Evolutionary conservation across 2,329 filamentous ascomycete species (phyloP).

Genomic region (Pseudomassariella vexata): DNA sequence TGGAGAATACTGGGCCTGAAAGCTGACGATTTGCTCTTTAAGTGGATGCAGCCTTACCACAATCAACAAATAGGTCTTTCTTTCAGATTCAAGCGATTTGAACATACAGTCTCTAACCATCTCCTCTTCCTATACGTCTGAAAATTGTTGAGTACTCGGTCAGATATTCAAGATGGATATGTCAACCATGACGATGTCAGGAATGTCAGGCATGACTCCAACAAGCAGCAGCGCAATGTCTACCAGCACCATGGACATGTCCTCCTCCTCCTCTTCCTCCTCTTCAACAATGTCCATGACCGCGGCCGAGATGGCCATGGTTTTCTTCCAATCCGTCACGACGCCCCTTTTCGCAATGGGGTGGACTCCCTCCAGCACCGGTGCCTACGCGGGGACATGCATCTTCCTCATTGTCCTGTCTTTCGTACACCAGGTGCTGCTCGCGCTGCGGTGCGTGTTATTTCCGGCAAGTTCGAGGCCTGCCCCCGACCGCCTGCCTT

Average conservation of each 20-base stretch:
- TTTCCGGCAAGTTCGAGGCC: conserved; percentile 1
- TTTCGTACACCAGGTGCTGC: conserved; percentile 60
- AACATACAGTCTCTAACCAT: no score
- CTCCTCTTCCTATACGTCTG: no score
- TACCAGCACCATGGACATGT: conserved; percentile 1
- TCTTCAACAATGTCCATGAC: conserved; percentile 13
- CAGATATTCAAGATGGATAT: conserved; percentile 4
- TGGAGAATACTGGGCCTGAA: no score
- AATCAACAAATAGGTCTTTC: no score
- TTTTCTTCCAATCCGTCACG: conserved; percentile 50
- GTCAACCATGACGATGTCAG: conserved; percentile 2
- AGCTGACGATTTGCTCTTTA: no score
- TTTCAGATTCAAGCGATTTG: no score
- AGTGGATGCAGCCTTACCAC: no score
- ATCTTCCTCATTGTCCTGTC: conserved; percentile 82
- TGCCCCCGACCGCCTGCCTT: neutral
- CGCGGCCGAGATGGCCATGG: conserved; percentile 21
- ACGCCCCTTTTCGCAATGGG: conserved; percentile 60
- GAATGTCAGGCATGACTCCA: conserved; percentile 1
- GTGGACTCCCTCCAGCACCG: conserved; percentile 69
- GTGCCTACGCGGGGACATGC: conserved; percentile 80
- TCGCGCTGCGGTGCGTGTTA: conserved; percentile 42
- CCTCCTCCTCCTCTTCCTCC: conserved; percentile 1
- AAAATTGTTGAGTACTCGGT: no score
- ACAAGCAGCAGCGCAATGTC: conserved; percentile 3